Evolutionary conservation across 2,329 filamentous ascomycete genomes (phyloP), one percentile per base, ranked within the genome.

Genomic region (Alternaria consortialis): DNA sequence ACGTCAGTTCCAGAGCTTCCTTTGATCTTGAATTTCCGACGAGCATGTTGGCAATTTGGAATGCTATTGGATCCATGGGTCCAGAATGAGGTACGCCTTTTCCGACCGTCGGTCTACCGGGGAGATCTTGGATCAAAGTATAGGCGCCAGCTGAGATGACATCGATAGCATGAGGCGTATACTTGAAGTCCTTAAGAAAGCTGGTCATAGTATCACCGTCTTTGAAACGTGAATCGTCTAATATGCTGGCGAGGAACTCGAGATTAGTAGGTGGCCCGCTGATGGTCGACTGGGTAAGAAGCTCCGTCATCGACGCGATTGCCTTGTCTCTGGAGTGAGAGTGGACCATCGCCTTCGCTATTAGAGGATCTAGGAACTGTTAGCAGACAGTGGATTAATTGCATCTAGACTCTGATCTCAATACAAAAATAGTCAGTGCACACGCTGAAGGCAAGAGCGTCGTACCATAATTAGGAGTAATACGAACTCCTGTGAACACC

Each of bases 41-140:
- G 1, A 90, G 79, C 20, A 84, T 77, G 63, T 90, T 90, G 2
- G 85, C 87, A 29, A 88, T 80, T 25, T 83, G 83, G 46, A 86
- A 84, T 1, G 85, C 82, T n/a, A 89, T 70, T 1, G 83, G 80
- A 67, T 89, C 87, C 87, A 89, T 89, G 0, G 88, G 86, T 0
- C 88, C 87, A 4, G 83, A 82, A 32, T 87, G 84, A 4, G 84
- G 84, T 50, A 90, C 85, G 7, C 87, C 88, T 67, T 84, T 83
- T 1, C 86, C 86, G 2, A 87, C 80, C 0, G 80, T 81, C 3
- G 84, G 83, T n/a, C 88, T 78, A 0, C 84, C 87, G 1, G 86
- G 86, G 47, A 83, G 83, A 62, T 90, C 87, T 71, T 89, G 84
- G 1, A 90, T 80, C 2, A 86, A 76, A 0, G 87, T 88, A 62